These are phyloP conservation scores for Scutellaria barbata DNA, from an alignment of 257 asterid species.

Conservation along the genomic window DNA sequence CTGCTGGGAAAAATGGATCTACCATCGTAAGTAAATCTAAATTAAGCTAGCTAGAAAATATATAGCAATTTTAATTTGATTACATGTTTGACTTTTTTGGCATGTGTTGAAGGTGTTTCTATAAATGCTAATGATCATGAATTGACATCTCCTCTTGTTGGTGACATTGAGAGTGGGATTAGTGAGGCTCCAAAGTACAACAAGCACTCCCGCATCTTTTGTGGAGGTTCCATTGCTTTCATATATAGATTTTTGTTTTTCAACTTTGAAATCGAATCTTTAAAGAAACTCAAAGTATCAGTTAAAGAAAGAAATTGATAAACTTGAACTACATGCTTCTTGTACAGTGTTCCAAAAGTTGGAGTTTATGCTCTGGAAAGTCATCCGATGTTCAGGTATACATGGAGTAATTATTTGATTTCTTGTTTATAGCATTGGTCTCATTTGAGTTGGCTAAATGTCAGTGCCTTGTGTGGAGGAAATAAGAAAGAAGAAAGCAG, in stretches of 20 bases:
- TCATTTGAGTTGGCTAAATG: neutral
- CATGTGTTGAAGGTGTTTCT: neutral
- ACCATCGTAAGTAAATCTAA: neutral
- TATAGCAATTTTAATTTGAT: neutral
- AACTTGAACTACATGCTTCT: too few relatives aligned
- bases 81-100: too few relatives aligned
- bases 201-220: too few relatives aligned
- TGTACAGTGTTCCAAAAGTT: neutral
- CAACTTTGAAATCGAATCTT: too few relatives aligned
- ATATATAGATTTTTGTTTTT: too few relatives aligned
- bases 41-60: too few relatives aligned
- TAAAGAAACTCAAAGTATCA: too few relatives aligned
- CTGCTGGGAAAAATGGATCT: constrained; percentile 2
- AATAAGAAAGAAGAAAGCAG: neutral
- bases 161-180: neutral
- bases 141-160: too few relatives aligned
- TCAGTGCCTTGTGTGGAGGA: constrained; percentile 17
- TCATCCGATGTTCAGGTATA: neutral
- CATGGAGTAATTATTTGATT: too few relatives aligned
- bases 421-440: too few relatives aligned
- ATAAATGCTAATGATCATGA: neutral
- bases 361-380: neutral
- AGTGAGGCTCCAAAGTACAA: neutral
- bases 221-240: too few relatives aligned
- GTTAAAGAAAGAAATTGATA: too few relatives aligned